These are phyloP conservation scores for Rhodotorula sp. DNA, from an alignment of 1,284 basidiomycete species.

Conservation along the genomic window DNA sequence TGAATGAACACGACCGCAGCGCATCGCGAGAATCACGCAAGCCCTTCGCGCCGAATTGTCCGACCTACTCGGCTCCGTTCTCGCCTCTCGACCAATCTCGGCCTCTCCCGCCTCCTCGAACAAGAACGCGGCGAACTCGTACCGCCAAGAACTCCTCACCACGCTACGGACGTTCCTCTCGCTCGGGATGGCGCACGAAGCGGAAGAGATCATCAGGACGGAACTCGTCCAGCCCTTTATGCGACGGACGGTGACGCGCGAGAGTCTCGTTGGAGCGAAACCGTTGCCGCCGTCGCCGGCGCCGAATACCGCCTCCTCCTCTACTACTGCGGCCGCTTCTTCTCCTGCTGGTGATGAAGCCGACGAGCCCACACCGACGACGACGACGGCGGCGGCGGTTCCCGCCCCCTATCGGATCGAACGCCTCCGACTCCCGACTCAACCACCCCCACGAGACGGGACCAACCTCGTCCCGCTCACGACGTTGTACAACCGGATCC, in stretches of 20 bases:
- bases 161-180: slow-evolving; percentile 72
- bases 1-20: slow-evolving; percentile 53
- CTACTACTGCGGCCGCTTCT: neutral
- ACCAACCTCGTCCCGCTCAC: slow-evolving; percentile 64
- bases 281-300: neutral
- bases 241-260: slow-evolving; percentile 70
- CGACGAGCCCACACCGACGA: neutral
- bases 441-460: slow-evolving; percentile 52
- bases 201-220: slow-evolving; percentile 74
- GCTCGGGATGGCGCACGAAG: slow-evolving; percentile 75
- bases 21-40: slow-evolving; percentile 73
- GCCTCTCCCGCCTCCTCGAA: neutral
- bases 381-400: neutral
- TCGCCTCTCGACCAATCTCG: slow-evolving; percentile 29
- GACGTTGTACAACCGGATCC: slow-evolving; percentile 72
- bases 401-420: slow-evolving; percentile 37
- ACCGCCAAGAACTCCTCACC: slow-evolving; percentile 35
- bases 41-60: slow-evolving; percentile 81
- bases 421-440: slow-evolving; percentile 7
- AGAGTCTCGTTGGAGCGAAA: slow-evolving; percentile 54
- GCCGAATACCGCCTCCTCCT: neutral
- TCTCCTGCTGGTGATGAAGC: neutral
- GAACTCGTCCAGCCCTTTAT: slow-evolving; percentile 72
- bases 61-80: slow-evolving; percentile 65
- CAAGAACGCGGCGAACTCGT: slow-evolving; percentile 2